Conservation (phyloP, 2,329 filamentous ascomycete genomes). For the Cladosporium sp. region DNA sequence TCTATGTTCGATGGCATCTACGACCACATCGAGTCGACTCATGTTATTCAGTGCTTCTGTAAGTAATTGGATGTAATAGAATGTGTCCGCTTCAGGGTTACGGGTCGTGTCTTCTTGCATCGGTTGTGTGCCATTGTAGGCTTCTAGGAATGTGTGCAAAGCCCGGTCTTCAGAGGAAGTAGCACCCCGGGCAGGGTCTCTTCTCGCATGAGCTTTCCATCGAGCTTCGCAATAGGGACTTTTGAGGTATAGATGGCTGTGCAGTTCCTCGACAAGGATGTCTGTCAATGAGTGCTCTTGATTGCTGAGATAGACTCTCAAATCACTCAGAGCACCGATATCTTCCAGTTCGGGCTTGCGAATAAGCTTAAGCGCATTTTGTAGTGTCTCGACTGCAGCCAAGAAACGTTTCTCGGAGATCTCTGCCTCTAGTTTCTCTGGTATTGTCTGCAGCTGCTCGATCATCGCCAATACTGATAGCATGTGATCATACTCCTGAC, state of each 20-base stretch:
- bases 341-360: constrained; percentile 84
- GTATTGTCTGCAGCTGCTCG: constrained; percentile 82
- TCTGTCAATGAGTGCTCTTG: constrained; percentile 91
- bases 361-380: constrained; percentile 78
- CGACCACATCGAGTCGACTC: constrained; percentile 75
- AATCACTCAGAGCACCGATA: constrained; percentile 81
- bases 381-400: constrained; percentile 84
- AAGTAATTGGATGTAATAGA: constrained; percentile 83
- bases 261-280: constrained; percentile 93
- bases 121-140: constrained; percentile 50
- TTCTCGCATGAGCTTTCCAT: constrained; percentile 77
- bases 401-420: constrained; percentile 97
- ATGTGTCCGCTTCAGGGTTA: constrained; percentile 93
- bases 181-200: constrained; percentile 30
- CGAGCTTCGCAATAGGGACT: constrained; percentile 95
- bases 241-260: constrained; percentile 95
- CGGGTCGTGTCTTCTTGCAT: constrained; percentile 83
- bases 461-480: constrained; percentile 67
- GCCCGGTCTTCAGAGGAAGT: constrained; percentile 48
- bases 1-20: constrained; percentile 87
- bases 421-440: constrained; percentile 85
- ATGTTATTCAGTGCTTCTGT: constrained; percentile 89
- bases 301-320: constrained; percentile 83
- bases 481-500: constrained; percentile 86
- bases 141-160: constrained; percentile 54